Evolutionary conservation across 805 yeast species (phyloP).

Genomic region (Grigorovia transvaalensis): DNA sequence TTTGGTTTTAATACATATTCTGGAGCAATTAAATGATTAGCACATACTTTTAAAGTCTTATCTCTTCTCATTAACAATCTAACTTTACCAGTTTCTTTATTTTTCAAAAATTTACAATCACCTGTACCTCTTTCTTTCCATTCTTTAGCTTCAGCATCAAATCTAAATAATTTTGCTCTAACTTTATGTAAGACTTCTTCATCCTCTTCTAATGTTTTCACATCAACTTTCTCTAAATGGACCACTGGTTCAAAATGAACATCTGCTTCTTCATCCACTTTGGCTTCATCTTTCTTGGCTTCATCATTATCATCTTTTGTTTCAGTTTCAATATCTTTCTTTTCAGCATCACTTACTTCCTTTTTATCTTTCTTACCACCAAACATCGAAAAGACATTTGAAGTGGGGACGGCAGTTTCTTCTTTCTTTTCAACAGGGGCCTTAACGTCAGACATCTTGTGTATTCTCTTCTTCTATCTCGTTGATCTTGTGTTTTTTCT

Average conservation of each 20-base stretch:
- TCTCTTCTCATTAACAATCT: conserved; percentile 98
- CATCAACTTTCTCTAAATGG: conserved; percentile 89
- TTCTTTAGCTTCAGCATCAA: conserved; percentile 72
- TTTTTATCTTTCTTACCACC: conserved; percentile 79
- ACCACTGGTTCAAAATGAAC: conserved; percentile 96
- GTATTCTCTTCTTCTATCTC: too few relatives aligned
- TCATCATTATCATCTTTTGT: conserved; percentile 20
- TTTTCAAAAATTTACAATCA: conserved; percentile 90
- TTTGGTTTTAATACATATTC: conserved; percentile 82
- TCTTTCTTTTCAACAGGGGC: conserved; percentile 5
- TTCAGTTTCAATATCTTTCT: conserved; percentile 23
- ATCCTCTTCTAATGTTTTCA: conserved; percentile 88
- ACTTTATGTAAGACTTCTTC: conserved; percentile 77
- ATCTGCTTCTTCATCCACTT: conserved; percentile 30
- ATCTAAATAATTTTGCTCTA: conserved; percentile 91
- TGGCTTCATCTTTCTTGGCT: conserved; percentile 16
- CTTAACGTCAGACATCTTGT: conserved; percentile 15
- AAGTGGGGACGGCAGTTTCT: conserved; percentile 38
- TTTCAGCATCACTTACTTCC: conserved; percentile 35
- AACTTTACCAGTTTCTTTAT: conserved; percentile 70
- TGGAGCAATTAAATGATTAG: conserved; percentile 82
- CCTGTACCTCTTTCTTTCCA: conserved; percentile 99
- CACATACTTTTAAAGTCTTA: conserved; percentile 95
- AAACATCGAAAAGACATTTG: conserved; percentile 88
- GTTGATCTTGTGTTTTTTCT: not conserved